Evolutionary conservation across 305 asterid genomes (phyloP).

Genomic region (Rubia balearica): DNA sequence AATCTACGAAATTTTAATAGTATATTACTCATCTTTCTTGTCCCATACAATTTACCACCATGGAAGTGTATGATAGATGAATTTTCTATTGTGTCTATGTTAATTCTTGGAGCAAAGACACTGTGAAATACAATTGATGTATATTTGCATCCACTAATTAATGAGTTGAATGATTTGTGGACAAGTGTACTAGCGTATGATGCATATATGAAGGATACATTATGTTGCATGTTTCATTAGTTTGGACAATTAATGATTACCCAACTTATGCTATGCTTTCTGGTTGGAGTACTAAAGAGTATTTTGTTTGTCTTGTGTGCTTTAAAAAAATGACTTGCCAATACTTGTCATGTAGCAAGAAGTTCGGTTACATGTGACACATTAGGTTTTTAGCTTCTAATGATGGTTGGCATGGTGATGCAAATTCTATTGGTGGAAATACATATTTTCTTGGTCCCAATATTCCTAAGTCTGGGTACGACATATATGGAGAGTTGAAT

Average conservation of each 20-base stretch:
- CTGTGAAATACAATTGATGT: conserved; percentile 20
- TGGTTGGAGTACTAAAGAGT: conserved; percentile 15
- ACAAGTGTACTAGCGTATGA: background rate
- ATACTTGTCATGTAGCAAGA: background rate
- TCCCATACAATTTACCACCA: conserved; percentile 18
- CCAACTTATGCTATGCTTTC: conserved; percentile 15
- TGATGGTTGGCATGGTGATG: too few species aligned
- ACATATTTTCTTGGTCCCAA: too few species aligned
- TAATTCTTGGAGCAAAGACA: background rate
- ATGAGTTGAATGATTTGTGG: conserved; percentile 18
- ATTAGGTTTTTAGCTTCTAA: background rate
- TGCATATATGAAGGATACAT: background rate
- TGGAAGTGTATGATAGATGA: conserved; percentile 15
- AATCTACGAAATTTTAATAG: conserved; percentile 13
- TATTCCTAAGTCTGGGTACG: too few species aligned
- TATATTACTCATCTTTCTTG: conserved; percentile 19
- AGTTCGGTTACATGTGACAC: conserved; percentile 12
- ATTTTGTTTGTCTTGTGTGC: conserved; percentile 18
- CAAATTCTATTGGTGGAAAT: too few species aligned
- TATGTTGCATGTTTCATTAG: conserved; percentile 3
- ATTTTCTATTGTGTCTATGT: background rate
- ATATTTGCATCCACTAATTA: conserved; percentile 12
- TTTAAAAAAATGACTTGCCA: background rate
- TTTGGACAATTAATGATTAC: conserved; percentile 20
- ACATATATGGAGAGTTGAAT: too few species aligned